phyloP scores from a whole-genome alignment of 2,329 filamentous ascomycete species.

The Colletotrichum orchidophilum region DNA sequence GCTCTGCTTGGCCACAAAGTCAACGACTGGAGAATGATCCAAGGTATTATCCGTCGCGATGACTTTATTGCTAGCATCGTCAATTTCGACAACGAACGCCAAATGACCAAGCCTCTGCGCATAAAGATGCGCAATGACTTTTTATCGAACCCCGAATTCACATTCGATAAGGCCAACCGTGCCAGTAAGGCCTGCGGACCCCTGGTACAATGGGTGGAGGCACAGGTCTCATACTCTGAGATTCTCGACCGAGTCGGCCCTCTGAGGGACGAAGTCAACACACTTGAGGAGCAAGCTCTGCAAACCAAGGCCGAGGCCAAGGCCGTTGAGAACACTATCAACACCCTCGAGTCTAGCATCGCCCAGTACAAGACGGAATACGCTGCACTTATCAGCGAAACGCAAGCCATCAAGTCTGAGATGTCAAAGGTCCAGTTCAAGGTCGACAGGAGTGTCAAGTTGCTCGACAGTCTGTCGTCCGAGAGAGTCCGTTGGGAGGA shows the following conservation, averaged over 20 bases:
- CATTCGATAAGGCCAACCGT: slow-evolving; percentile 93
- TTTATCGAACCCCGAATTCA: slow-evolving; percentile 93
- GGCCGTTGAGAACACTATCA: slow-evolving; percentile 89
- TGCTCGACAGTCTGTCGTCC: slow-evolving; percentile 94
- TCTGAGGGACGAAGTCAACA: slow-evolving; percentile 85
- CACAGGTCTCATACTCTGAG: slow-evolving; percentile 97
- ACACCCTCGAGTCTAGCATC: slow-evolving; percentile 87
- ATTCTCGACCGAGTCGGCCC: slow-evolving; percentile 95
- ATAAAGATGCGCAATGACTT: slow-evolving; percentile 93
- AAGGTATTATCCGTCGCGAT: slow-evolving; percentile 87
- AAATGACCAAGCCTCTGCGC: slow-evolving; percentile 87
- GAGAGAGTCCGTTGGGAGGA: slow-evolving; percentile 95
- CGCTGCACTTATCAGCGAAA: slow-evolving; percentile 94
- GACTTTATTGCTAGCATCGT: slow-evolving; percentile 99
- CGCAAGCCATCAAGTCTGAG: slow-evolving; percentile 94
- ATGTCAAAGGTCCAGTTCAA: slow-evolving; percentile 98
- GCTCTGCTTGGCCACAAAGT: slow-evolving; percentile 91
- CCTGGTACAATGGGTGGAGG: slow-evolving; percentile 95
- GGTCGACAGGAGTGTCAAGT: slow-evolving; percentile 92
- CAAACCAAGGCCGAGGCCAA: slow-evolving; percentile 94
- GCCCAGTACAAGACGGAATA: slow-evolving; percentile 96
- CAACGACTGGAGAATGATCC: slow-evolving; percentile 90
- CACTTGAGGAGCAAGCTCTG: slow-evolving; percentile 87
- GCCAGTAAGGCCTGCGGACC: slow-evolving; percentile 97
- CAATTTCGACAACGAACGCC: slow-evolving; percentile 92